These are phyloP conservation scores for Fomitopsis palustris DNA, from an alignment of 1,284 basidiomycete genomes.

Conservation along the genomic window DNA sequence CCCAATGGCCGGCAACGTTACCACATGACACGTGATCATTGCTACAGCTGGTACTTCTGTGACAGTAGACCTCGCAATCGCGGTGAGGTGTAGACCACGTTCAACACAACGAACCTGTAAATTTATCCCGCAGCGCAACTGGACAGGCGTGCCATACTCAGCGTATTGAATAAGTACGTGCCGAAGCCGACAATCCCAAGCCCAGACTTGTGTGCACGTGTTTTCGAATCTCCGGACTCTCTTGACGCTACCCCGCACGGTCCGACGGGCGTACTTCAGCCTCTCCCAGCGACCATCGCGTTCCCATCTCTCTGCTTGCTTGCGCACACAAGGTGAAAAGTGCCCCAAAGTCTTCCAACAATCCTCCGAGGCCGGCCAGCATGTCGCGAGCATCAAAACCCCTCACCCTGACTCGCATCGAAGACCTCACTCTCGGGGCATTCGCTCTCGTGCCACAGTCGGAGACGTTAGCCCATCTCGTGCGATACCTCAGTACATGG, in stretches of 20 bases:
- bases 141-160: too few species aligned
- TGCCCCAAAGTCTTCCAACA: too few species aligned
- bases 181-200: too few species aligned
- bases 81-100: too few species aligned
- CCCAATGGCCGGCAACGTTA: too few species aligned
- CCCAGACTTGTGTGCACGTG: background rate
- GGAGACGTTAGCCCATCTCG: constrained; percentile 62
- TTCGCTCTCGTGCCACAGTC: constrained; percentile 58
- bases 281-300: background rate
- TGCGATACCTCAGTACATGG: constrained; percentile 75
- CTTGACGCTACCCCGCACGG: constrained; percentile 7
- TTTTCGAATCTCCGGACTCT: background rate
- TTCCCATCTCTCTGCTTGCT: background rate
- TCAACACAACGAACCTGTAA: too few species aligned
- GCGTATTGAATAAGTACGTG: too few species aligned
- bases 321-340: background rate
- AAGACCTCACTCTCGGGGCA: constrained; percentile 59
- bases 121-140: too few species aligned
- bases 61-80: too few species aligned
- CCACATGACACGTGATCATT: too few species aligned
- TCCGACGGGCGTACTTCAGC: background rate
- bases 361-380: background rate
- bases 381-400: constrained; percentile 39
- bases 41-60: too few species aligned
- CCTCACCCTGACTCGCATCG: constrained; percentile 41